A percentile compares a stretch with the other conserved stretches of the same genome.
Conservation (phyloP, 1,139 yeast genomes). For the Geotrichum aggregatum region DNA sequence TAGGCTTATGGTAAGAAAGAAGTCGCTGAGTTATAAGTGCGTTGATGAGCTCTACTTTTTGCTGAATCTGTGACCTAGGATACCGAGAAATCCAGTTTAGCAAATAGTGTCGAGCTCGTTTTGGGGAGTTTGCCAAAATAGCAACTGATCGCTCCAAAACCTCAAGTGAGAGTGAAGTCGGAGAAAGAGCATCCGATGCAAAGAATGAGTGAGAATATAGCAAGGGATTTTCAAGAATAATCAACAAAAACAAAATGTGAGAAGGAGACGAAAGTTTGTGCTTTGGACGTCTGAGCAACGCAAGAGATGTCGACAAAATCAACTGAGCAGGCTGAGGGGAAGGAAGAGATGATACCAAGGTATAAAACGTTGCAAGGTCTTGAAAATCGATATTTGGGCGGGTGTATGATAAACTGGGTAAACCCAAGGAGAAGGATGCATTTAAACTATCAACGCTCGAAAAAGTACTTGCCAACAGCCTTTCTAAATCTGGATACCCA, state of each 20-base stretch:
- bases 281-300: slow-evolving; percentile 33
- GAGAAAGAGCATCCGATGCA: slow-evolving; percentile 19
- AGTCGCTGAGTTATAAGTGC: slow-evolving; percentile 41
- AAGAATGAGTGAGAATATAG: slow-evolving; percentile 29
- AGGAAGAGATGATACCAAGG: slow-evolving; percentile 24
- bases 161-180: slow-evolving; percentile 50
- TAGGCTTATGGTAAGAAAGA: slow-evolving; percentile 24
- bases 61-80: slow-evolving; percentile 31
- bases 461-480: slow-evolving; percentile 25
- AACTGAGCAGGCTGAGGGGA: slow-evolving; percentile 25
- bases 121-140: slow-evolving; percentile 51
- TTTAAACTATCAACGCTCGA: slow-evolving; percentile 30
- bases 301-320: slow-evolving; percentile 26
- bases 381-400: slow-evolving; percentile 32
- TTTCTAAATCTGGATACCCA: slow-evolving; percentile 22
- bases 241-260: slow-evolving; percentile 32
- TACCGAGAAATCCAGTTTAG: slow-evolving; percentile 55
- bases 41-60: slow-evolving; percentile 39
- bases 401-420: slow-evolving; percentile 28
- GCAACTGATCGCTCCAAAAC: slow-evolving; percentile 65
- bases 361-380: slow-evolving; percentile 28
- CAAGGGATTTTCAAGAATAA: slow-evolving; percentile 36
- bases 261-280: slow-evolving; percentile 26
- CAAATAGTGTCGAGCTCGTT: slow-evolving; percentile 45
- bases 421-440: slow-evolving; percentile 28